Evolutionary conservation across 169 alveolate genomes (phyloP), one percentile per base, ranked within the genome.

Genomic region (Hammondia hammondi): DNA sequence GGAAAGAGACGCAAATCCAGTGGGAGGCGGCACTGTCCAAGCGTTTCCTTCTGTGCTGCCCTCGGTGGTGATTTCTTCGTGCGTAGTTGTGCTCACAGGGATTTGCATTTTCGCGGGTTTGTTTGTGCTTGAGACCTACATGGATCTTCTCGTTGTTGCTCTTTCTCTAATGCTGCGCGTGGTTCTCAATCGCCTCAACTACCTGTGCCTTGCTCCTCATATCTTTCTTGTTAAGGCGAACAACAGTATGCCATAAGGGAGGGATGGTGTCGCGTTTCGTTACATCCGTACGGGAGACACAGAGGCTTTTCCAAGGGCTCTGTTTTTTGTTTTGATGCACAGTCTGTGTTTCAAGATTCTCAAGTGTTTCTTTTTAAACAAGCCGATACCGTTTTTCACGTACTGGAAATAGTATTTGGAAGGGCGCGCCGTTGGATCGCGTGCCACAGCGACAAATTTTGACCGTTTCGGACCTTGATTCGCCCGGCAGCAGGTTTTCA

Each of bases 101-200:
- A 17, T 32, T 19, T 37, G 67, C 35, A 19, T 45, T 32, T 17
- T 81, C 19, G 24, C 24, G 1, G 48, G 45, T 21, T 3, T 81
- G 37, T 81, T 81, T 56, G 88, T 32, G 2, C n/a, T 81, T 5
- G 27, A n/a, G n/a, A 81, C 88, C 10, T 81, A 81, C 88, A 4
- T 81, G 17, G 88, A 81, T 32, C 35, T 81, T 17, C 48, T 81
- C 6, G 88, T 81, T 56, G 9, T 32, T n/a, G n/a, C n/a, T 81
- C 88, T 81, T 10, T 81, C 57, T 43, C 29, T 81, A 17, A 56
- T 56, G 67, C 1, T 81, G n/a, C 88, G 88, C 3, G 48, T 14
- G 57, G 57, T 56, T 17, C 88, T 81, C 57, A 81, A 32, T n/a
- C 52, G 88, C 24, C 88, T 81, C 21, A 81, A 81, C 57, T n/a